Conservation (phyloP, 371 early-diverging fungal genomes). For the Apophysomyces ossiformis region DNA sequence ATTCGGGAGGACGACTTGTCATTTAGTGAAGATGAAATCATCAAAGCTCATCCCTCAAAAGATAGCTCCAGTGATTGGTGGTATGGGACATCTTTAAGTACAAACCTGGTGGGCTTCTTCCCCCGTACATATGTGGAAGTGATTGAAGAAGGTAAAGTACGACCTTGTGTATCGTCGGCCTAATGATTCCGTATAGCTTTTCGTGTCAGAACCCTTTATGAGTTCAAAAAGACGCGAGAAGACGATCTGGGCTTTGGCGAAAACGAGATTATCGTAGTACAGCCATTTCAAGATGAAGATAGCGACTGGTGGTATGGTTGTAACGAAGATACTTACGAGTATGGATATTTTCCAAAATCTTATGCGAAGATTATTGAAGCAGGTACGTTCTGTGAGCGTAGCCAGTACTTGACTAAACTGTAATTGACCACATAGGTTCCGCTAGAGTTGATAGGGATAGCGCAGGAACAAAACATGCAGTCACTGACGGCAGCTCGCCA, state of each 20-base stretch:
- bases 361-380: constrained; percentile 43
- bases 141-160: constrained; percentile 43
- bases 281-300: constrained; percentile 55
- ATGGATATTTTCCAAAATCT: constrained; percentile 46
- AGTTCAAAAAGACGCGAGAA: constrained; percentile 39
- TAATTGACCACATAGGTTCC: background rate
- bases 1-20: constrained; percentile 53
- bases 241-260: constrained; percentile 54
- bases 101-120: constrained; percentile 44
- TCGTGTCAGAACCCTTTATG: constrained; percentile 48
- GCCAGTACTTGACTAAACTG: background rate
- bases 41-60: constrained; percentile 61
- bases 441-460: background rate
- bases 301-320: constrained; percentile 56
- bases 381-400: constrained; percentile 20
- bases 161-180: background rate
- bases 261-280: constrained; percentile 49
- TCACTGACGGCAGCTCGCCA: background rate
- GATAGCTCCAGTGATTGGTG: constrained; percentile 54
- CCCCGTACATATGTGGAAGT: constrained; percentile 54
- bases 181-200: constrained; percentile 32
- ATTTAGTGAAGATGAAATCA: constrained; percentile 46
- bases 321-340: constrained; percentile 41
- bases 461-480: background rate
- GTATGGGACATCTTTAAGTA: constrained; percentile 45